phyloP scores from a whole-genome alignment of 129 eudicot species.

The Flaveria robusta region DNA sequence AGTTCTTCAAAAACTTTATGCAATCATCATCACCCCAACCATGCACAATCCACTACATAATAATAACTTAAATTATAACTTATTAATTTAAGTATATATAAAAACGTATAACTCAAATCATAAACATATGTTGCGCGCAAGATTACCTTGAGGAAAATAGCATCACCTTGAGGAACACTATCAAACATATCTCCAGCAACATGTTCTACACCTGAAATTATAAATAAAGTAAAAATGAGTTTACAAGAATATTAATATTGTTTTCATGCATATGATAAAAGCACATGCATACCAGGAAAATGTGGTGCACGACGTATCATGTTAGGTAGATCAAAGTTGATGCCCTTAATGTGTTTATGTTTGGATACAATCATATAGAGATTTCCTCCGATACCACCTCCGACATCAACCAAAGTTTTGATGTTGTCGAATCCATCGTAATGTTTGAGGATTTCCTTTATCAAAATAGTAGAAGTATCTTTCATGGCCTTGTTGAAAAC shows the following conservation, averaged over 20 bases:
- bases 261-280: too few species aligned
- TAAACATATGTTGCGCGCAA: background rate
- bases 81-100: background rate
- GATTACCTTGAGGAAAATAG: background rate
- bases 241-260: background rate
- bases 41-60: background rate
- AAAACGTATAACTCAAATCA: too few species aligned
- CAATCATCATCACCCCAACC: background rate
- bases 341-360: too few species aligned
- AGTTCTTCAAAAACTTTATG: background rate
- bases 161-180: background rate
- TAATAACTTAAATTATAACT: background rate
- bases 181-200: background rate
- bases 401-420: conserved; percentile 36
- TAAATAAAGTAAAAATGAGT: background rate
- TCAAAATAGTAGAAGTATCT: conserved; percentile 25
- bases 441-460: conserved; percentile 22
- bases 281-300: background rate
- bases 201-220: background rate
- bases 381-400: conserved; percentile 41
- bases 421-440: conserved; percentile 36
- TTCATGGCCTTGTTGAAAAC: conserved; percentile 36
- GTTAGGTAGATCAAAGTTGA: background rate
- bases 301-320: background rate
- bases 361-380: conserved; percentile 22